phyloP scores from a whole-genome alignment of 2,329 filamentous ascomycete species.

The Claviceps fusiformis region DNA sequence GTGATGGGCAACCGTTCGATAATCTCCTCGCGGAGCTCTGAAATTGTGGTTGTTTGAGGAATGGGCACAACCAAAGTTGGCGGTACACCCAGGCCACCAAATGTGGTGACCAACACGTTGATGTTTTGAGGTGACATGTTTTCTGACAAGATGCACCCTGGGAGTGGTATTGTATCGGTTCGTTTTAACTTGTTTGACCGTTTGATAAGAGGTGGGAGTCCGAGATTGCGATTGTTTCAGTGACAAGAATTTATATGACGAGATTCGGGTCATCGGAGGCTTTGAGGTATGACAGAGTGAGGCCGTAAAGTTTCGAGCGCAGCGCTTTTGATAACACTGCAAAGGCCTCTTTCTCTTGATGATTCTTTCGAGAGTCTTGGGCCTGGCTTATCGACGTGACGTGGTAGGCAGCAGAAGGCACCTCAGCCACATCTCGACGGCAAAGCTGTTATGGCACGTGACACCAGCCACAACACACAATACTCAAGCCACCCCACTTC shows the following conservation, averaged over 20 bases:
- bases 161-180: background rate
- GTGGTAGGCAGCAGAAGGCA: background rate
- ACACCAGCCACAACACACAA: conserved; percentile 14
- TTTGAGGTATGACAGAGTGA: too few species aligned
- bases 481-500: conserved; percentile 18
- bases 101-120: conserved; percentile 76
- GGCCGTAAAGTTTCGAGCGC: background rate
- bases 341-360: background rate
- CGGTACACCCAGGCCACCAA: conserved; percentile 70
- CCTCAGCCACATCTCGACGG: background rate
- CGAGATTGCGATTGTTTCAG: background rate
- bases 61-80: conserved; percentile 71
- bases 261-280: background rate
- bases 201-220: background rate
- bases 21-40: conserved; percentile 51
- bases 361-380: background rate
- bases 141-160: background rate
- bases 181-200: background rate
- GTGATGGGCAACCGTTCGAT: conserved; percentile 45
- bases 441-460: conserved; percentile 16
- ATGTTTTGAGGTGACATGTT: conserved; percentile 46
- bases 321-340: background rate
- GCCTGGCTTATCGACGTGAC: background rate
- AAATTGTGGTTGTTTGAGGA: conserved; percentile 47
- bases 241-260: background rate